Conservation (phyloP, 208 protist species). For the Crithidia sp. region DNA sequence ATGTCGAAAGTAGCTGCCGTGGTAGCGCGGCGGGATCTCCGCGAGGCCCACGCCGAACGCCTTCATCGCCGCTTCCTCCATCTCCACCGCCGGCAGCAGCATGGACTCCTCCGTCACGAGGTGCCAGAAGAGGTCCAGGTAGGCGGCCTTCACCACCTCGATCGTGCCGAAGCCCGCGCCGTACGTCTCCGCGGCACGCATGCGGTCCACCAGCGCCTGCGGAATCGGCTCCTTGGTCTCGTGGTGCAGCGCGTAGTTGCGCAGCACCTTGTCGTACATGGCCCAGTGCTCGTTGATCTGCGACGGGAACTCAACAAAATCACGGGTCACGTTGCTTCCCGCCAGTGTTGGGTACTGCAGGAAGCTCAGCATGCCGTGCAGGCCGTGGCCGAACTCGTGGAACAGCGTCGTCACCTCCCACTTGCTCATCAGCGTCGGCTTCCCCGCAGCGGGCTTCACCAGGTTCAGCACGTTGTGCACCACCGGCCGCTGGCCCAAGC, state of each 20-base stretch:
- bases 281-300: constrained; percentile 84
- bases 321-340: constrained; percentile 62
- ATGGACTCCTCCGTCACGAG: constrained; percentile 30
- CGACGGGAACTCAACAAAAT: constrained; percentile 83
- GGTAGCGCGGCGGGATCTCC: constrained; percentile 41
- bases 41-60: constrained; percentile 8
- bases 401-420: constrained; percentile 60
- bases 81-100: constrained; percentile 19
- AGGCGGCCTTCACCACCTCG: constrained; percentile 50
- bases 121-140: constrained; percentile 66
- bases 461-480: constrained; percentile 65
- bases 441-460: constrained; percentile 46
- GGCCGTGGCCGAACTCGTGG: constrained; percentile 72
- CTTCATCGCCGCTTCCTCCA: constrained; percentile 42
- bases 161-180: constrained; percentile 47
- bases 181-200: constrained; percentile 36
- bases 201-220: constrained; percentile 47
- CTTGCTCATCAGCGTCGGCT: constrained; percentile 58
- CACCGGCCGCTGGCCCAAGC: constrained; percentile 45
- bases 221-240: constrained; percentile 58
- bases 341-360: constrained; percentile 43
- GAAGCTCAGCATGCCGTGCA: constrained; percentile 78
- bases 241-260: constrained; percentile 59
- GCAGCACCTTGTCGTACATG: constrained; percentile 46
- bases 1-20: constrained; percentile 58